Evolutionary conservation across 257 asterid species (phyloP).

Genomic region (Solanum pinnatisectum): DNA sequence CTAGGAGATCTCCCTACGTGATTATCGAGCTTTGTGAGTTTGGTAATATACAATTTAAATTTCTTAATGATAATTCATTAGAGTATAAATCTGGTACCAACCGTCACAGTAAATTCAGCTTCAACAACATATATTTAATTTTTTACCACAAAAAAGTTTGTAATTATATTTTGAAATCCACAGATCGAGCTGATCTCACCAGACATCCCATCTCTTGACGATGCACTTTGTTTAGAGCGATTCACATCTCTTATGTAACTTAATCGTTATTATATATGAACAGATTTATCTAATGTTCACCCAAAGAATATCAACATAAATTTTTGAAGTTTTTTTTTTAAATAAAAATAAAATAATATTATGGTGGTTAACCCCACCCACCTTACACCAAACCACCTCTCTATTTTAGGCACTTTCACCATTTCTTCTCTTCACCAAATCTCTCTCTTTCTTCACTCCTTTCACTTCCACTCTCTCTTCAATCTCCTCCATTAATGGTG

Average conservation of each 20-base stretch:
- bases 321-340: no score
- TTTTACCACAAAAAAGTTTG: rapidly evolving
- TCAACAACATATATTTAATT: neutral
- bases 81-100: neutral
- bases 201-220: neutral
- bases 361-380: neutral
- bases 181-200: neutral
- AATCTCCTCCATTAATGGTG: neutral
- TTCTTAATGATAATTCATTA: neutral
- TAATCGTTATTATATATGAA: neutral
- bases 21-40: neutral
- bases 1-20: rapidly evolving
- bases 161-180: neutral
- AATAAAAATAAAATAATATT: neutral
- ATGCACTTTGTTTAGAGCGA: neutral
- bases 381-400: neutral
- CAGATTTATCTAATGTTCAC: rapidly evolving
- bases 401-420: neutral
- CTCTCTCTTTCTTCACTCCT: neutral
- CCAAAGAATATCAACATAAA: neutral
- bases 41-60: no score
- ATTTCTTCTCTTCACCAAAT: neutral
- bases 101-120: neutral
- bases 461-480: neutral
- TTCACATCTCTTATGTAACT: neutral